These are phyloP conservation scores for Blumeria hordei DNA, from an alignment of 2,329 filamentous ascomycete genomes.

Conservation along the genomic window DNA sequence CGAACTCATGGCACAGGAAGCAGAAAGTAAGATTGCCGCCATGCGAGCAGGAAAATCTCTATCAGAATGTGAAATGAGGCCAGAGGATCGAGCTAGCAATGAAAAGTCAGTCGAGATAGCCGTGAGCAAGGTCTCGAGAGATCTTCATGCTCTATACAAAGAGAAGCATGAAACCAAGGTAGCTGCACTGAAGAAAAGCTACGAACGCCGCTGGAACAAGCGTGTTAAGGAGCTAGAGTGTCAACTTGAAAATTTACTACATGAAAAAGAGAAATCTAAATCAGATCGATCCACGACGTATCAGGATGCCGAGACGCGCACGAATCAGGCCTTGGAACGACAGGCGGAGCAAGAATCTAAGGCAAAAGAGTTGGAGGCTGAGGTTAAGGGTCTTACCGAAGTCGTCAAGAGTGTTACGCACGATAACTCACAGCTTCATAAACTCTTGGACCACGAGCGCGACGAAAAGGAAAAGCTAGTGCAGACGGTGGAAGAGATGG, in stretches of 20 bases:
- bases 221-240: slow-evolving; percentile 55
- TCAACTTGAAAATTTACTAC: slow-evolving; percentile 40
- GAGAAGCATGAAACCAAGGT: slow-evolving; percentile 95
- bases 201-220: slow-evolving; percentile 79
- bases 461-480: slow-evolving; percentile 71
- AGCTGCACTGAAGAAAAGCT: slow-evolving; percentile 59
- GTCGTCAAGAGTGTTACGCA: slow-evolving; percentile 44
- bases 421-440: slow-evolving; percentile 41
- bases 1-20: slow-evolving; percentile 52
- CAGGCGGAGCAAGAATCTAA: slow-evolving; percentile 50
- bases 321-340: slow-evolving; percentile 31
- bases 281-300: slow-evolving; percentile 40
- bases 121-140: slow-evolving; percentile 61
- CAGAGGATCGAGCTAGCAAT: slow-evolving; percentile 11
- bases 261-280: slow-evolving; percentile 54
- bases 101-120: slow-evolving; percentile 52
- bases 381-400: slow-evolving; percentile 46
- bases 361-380: slow-evolving; percentile 52
- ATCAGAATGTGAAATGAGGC: slow-evolving; percentile 16
- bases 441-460: slow-evolving; percentile 46
- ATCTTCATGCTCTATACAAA: slow-evolving; percentile 85
- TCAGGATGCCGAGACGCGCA: slow-evolving; percentile 17
- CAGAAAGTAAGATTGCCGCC: slow-evolving; percentile 50
- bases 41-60: slow-evolving; percentile 38
- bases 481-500: slow-evolving; percentile 62